These are phyloP conservation scores for Saccharomyces hybrid DNA, from an alignment of 1,139 yeast species.

Conservation along the genomic window DNA sequence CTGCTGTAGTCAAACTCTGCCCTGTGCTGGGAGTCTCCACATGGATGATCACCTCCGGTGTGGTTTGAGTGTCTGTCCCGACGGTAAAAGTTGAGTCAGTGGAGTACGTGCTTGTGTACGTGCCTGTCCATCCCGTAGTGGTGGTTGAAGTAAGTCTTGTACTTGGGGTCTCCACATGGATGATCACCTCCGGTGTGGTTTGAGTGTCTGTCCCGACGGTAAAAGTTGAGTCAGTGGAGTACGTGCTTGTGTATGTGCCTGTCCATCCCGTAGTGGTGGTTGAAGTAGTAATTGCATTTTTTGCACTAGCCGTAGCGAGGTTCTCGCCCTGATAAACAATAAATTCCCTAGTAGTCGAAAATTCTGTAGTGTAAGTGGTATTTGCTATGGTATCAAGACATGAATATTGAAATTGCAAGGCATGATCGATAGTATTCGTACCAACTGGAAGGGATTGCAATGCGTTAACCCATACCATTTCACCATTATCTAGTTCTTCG, in stretches of 20 bases:
- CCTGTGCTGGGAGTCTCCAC: slow-evolving; percentile 5
- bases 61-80: slow-evolving; percentile 3
- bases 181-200: slow-evolving; percentile 14
- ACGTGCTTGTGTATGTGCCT: slow-evolving; percentile 20
- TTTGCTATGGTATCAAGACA: slow-evolving; percentile 27
- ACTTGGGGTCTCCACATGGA: slow-evolving; percentile 16
- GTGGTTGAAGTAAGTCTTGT: slow-evolving; percentile 4
- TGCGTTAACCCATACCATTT: slow-evolving; percentile 25
- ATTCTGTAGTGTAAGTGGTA: slow-evolving; percentile 20
- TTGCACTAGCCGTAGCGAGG: slow-evolving; percentile 7
- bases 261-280: slow-evolving; percentile 25
- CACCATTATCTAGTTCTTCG: slow-evolving; percentile 14
- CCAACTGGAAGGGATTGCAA: slow-evolving; percentile 21
- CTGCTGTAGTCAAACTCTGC: neutral
- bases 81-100: slow-evolving; percentile 5
- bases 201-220: slow-evolving; percentile 4
- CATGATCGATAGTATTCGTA: slow-evolving; percentile 19
- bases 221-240: slow-evolving; percentile 11
- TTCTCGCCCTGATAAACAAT: slow-evolving; percentile 16
- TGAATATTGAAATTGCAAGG: slow-evolving; percentile 17
- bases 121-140: slow-evolving; percentile 8
- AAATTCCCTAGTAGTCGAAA: slow-evolving; percentile 14
- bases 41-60: slow-evolving; percentile 5
- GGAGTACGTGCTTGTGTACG: slow-evolving; percentile 7
- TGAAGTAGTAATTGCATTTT: slow-evolving; percentile 1